Evolutionary conservation across 2,329 filamentous ascomycete species (phyloP).

Genomic region (Cercospora nicotianae): DNA sequence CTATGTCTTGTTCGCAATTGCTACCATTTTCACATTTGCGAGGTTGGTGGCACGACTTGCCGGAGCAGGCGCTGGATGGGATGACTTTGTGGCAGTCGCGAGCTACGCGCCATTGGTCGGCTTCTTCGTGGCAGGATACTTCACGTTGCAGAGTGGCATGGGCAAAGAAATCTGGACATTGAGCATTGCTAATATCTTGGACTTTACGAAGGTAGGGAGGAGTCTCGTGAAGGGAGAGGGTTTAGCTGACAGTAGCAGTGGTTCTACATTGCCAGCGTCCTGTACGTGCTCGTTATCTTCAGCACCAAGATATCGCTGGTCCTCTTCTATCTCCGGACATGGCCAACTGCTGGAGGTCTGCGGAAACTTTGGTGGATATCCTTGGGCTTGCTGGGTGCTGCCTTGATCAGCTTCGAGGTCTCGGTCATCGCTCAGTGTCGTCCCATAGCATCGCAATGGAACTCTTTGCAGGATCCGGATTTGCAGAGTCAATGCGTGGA

Average conservation of each 20-base stretch:
- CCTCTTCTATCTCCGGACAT: constrained; percentile 20
- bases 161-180: constrained; percentile 20
- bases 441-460: constrained; percentile 13
- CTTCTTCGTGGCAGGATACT: constrained; percentile 16
- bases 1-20: constrained; percentile 15
- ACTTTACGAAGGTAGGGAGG: constrained; percentile 15
- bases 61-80: constrained; percentile 9
- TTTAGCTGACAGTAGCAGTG: constrained; percentile 10
- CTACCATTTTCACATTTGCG: constrained; percentile 14
- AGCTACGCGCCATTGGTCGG: constrained; percentile 10
- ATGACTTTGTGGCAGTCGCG: constrained; percentile 13
- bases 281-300: constrained; percentile 17
- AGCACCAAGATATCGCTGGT: constrained; percentile 23
- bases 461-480: not conserved
- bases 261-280: constrained; percentile 19
- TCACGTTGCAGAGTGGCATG: constrained; percentile 15
- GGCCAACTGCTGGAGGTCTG: constrained; percentile 8
- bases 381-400: constrained; percentile 7
- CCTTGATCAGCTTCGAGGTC: constrained; percentile 17
- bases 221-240: not conserved
- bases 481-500: constrained; percentile 17
- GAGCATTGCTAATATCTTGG: not conserved
- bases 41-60: constrained; percentile 6
- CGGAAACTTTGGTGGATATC: constrained; percentile 13
- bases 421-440: constrained; percentile 13